phyloP scores from a whole-genome alignment of 768 basidiomycete species.

The Ramaria rubella region DNA sequence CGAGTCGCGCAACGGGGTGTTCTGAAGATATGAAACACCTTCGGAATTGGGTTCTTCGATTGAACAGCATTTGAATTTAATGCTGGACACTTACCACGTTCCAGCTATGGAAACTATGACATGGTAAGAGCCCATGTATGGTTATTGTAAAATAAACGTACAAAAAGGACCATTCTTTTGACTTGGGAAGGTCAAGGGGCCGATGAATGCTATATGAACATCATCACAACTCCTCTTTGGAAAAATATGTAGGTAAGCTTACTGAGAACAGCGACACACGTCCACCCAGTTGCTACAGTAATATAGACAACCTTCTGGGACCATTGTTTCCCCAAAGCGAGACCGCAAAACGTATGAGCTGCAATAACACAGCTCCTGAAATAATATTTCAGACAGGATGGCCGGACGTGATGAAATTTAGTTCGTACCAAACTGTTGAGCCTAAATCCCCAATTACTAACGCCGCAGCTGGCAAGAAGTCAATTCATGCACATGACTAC shows the following conservation, averaged over 20 bases:
- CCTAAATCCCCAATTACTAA: slow-evolving; percentile 6
- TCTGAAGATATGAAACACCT: slow-evolving; percentile 9
- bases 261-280: slow-evolving; percentile 1
- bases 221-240: too few species aligned
- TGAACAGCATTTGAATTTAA: too few species aligned
- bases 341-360: neutral
- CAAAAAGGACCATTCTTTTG: slow-evolving; percentile 3
- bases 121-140: neutral
- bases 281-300: slow-evolving; percentile 1
- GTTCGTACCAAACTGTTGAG: neutral
- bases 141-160: neutral
- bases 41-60: neutral
- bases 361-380: slow-evolving; percentile 1
- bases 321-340: slow-evolving; percentile 5
- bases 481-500: too few species aligned
- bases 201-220: neutral
- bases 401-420: neutral
- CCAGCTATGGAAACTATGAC: slow-evolving; percentile 1
- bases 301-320: neutral
- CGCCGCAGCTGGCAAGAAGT: neutral
- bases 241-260: neutral
- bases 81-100: neutral
- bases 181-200: neutral
- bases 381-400: neutral
- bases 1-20: neutral